Conservation (phyloP, 495 filamentous ascomycete species). For the Usnea hakonensis region DNA sequence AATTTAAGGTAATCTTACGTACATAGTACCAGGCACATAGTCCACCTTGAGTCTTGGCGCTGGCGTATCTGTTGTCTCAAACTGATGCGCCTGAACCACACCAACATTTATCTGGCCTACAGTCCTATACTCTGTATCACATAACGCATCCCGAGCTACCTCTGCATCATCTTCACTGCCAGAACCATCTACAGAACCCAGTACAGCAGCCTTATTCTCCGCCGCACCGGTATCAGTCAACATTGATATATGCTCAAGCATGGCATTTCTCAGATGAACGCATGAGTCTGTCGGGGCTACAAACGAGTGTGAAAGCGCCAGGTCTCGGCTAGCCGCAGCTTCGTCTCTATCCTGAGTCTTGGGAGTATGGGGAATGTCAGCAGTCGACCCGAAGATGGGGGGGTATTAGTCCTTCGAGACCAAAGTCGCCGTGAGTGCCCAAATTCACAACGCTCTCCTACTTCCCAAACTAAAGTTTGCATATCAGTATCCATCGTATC, state of each 20-base stretch:
- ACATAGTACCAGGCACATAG: no score
- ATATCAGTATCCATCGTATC: conserved; percentile 73
- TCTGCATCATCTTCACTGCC: background rate
- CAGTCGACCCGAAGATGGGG: conserved; percentile 83
- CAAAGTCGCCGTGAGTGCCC: conserved; percentile 68
- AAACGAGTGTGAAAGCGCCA: background rate
- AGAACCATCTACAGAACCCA: background rate
- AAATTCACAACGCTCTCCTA: background rate
- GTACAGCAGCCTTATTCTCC: background rate
- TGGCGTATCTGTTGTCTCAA: background rate
- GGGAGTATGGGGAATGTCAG: conserved; percentile 78
- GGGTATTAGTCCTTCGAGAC: conserved; percentile 76
- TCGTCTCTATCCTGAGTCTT: background rate
- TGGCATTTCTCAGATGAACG: background rate
- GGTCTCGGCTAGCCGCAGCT: conserved; percentile 2
- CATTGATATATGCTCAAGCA: background rate
- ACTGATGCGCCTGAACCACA: background rate
- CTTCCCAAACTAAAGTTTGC: background rate
- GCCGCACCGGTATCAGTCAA: background rate
- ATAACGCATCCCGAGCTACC: background rate
- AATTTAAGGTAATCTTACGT: no score
- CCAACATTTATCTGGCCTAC: background rate
- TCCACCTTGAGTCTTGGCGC: background rate
- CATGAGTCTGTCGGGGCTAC: background rate
- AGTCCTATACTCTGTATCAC: background rate